phyloP scores from a whole-genome alignment of 2,329 filamentous ascomycete species.

The Penicillium rolfsii region DNA sequence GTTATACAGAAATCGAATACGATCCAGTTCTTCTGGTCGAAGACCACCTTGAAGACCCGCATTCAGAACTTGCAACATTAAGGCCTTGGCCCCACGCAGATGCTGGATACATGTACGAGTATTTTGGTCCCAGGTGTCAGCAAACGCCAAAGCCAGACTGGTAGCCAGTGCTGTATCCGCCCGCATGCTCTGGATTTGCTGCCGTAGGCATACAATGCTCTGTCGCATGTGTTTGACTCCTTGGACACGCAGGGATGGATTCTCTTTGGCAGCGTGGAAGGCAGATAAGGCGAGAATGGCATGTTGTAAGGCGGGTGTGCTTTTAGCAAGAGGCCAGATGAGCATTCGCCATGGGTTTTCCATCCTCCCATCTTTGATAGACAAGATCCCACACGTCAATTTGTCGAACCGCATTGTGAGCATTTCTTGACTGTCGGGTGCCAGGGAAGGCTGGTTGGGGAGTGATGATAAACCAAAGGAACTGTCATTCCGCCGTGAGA shows the following conservation, averaged over 20 bases:
- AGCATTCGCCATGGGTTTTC: constrained; percentile 74
- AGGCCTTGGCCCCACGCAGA: constrained; percentile 66
- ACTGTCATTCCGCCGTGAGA: constrained; percentile 45
- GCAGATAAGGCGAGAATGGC: constrained; percentile 70
- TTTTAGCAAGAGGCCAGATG: constrained; percentile 68
- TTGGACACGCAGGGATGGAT: constrained; percentile 60
- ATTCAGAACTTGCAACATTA: constrained; percentile 63
- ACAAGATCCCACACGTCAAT: constrained; percentile 70
- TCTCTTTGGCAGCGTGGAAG: constrained; percentile 66
- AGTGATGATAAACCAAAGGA: constrained; percentile 43
- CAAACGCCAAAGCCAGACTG: constrained; percentile 69
- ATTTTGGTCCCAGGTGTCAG: constrained; percentile 72
- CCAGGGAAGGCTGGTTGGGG: constrained; percentile 53
- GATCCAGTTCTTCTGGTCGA: constrained; percentile 53
- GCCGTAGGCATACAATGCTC: constrained; percentile 62
- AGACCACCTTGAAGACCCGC: constrained; percentile 43
- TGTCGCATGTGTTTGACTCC: constrained; percentile 71
- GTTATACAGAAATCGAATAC: constrained; percentile 70
- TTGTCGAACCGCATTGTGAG: constrained; percentile 66
- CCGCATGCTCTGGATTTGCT: constrained; percentile 65
- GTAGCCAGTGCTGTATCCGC: constrained; percentile 69
- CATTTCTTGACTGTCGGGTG: constrained; percentile 61
- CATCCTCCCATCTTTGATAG: constrained; percentile 68
- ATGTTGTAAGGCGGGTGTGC: constrained; percentile 68
- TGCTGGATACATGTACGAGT: constrained; percentile 71